These are phyloP conservation scores for Populus simonii DNA, from an alignment of 345 rosid genomes.

Conservation along the genomic window DNA sequence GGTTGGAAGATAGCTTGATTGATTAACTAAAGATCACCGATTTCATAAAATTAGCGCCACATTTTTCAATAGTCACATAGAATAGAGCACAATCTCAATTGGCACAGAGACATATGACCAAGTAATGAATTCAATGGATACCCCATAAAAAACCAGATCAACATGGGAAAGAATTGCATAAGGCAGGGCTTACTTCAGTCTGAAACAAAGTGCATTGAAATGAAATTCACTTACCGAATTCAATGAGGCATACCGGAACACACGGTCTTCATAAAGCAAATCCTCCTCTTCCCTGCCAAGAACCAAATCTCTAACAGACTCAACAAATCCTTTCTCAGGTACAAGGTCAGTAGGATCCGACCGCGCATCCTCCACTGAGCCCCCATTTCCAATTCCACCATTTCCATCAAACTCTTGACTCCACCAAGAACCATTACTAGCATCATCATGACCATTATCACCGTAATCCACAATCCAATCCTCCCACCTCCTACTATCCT, in stretches of 20 bases:
- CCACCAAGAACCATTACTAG: constrained; percentile 40
- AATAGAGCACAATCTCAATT: not conserved
- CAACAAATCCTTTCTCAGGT: constrained; percentile 65
- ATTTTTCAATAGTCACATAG: not conserved
- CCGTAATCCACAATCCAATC: constrained; percentile 74
- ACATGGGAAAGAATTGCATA: not conserved
- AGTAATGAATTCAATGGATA: not conserved
- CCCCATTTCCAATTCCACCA: constrained; percentile 28
- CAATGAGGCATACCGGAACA: constrained; percentile 73
- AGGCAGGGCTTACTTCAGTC: not conserved
- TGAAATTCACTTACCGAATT: constrained; percentile 50
- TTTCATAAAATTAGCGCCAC: not conserved
- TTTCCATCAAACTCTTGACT: constrained; percentile 40
- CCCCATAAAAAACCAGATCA: not conserved
- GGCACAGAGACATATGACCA: not conserved
- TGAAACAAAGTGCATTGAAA: not conserved
- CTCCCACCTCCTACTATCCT: constrained; percentile 85
- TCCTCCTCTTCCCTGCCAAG: constrained; percentile 76
- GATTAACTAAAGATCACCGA: not conserved
- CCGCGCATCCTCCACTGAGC: constrained; percentile 17
- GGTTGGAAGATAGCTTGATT: not conserved
- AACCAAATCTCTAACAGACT: constrained; percentile 65
- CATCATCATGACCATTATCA: constrained; percentile 7
- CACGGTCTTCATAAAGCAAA: constrained; percentile 84
- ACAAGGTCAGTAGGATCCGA: constrained; percentile 33